phyloP scores from a whole-genome alignment of 305 asterid species.

The Solanum hybrid region DNA sequence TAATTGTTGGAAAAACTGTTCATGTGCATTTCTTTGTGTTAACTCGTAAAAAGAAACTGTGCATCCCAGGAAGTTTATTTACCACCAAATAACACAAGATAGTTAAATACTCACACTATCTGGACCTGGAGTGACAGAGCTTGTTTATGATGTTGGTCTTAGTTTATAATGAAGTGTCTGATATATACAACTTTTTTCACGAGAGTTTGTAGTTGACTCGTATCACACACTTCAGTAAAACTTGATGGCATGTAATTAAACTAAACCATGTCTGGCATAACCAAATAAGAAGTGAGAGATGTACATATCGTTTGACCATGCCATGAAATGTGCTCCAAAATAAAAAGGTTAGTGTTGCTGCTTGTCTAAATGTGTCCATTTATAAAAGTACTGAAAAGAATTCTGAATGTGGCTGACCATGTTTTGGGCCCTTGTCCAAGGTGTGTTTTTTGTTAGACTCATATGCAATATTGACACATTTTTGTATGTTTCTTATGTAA shows the following conservation, averaged over 20 bases:
- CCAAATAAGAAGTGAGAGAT: background rate
- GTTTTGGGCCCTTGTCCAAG: background rate
- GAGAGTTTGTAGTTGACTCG: background rate
- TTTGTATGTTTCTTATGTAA: background rate
- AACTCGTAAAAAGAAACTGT: background rate
- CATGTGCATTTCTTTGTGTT: background rate
- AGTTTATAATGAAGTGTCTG: background rate
- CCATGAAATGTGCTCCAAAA: background rate
- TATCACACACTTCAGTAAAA: background rate
- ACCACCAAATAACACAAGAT: constrained; percentile 1
- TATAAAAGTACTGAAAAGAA: background rate
- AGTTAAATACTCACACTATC: background rate
- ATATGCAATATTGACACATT: background rate
- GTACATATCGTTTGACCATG: background rate
- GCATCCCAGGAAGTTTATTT: background rate
- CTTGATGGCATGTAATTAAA: background rate
- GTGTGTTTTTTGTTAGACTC: background rate
- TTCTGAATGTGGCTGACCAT: background rate
- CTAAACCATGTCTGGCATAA: background rate
- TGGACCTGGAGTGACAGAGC: background rate
- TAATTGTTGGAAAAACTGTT: constrained; percentile 4
- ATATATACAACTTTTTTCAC: background rate
- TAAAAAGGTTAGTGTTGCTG: background rate
- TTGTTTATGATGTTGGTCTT: background rate
- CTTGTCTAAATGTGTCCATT: background rate